Evolutionary conservation across 2,329 filamentous ascomycete genomes (phyloP), one percentile per base, ranked within the genome.

Genomic region (Shiraia bambusicola): DNA sequence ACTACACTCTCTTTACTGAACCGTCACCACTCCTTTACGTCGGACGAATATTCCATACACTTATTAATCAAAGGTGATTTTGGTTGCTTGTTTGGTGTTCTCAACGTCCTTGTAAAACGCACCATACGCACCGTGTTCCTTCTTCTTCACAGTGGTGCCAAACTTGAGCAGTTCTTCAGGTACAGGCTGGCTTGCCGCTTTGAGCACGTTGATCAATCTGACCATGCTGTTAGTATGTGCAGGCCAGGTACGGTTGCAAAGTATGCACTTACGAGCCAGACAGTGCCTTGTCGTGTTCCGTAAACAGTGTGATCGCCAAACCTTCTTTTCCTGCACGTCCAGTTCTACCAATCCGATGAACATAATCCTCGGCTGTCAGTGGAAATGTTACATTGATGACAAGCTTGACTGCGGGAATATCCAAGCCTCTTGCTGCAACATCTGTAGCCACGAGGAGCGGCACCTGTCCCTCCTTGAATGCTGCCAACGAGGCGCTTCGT

Each of bases 111-210:
- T 95, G 78, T 87, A 95, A 68, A 97, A 97, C 24, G 90, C 89
- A 42, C 93, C 93, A 65, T 97, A 98, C 34, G 88, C 87, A 62
- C 90, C 87, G 73, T 98, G 93, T 34, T 84, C 81, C 89, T 97
- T 97, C 82, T 95, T 96, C 82, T 97, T 98, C 37, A 98, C 93
- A 1, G 92, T 97, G 15, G 90, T 95, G 60, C 93, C 93, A 58
- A 96, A 98, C 73, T 95, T 96, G 68, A 97, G 77, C 27, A 98
- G 75, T 17, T 88, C 87, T 30, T 95, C 89, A 2, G 93, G 93
- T 1, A 98, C 88, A 10, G 83, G 79, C 71, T 98, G 93, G 53
- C 89, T 88, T 16, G 93, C 91, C n/a, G 84, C 88, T 72, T 87
- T 94, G 49, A 98, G 81, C 41, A 98, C 90, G 67, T 97, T 97